A percentile compares a stretch with the other conserved stretches of the same genome.
phyloP scores from a whole-genome alignment of 352 stramenopile genomes.

The Phytophthora constricta region DNA sequence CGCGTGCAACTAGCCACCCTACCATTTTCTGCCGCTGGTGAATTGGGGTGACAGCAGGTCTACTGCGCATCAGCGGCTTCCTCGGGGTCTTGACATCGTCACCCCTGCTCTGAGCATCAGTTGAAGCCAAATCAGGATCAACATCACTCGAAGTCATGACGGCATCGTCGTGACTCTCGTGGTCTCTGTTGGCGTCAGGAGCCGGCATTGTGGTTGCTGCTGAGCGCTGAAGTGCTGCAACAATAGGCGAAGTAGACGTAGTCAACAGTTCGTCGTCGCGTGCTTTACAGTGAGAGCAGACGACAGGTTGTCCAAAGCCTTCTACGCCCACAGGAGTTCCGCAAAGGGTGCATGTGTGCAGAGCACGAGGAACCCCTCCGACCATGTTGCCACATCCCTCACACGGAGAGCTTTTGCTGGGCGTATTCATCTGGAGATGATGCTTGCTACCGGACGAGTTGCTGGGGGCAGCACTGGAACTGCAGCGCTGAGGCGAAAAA shows the following conservation, averaged over 20 bases:
- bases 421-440: not conserved
- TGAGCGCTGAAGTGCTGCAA: not conserved
- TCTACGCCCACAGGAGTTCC: constrained; percentile 5
- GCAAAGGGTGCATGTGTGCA: constrained; percentile 15
- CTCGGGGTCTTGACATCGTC: no score
- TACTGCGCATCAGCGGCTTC: not conserved
- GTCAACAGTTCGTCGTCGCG: no score
- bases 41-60: not conserved
- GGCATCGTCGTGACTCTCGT: no score
- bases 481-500: no score
- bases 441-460: not conserved
- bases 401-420: constrained; percentile 1
- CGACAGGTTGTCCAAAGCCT: constrained; percentile 1
- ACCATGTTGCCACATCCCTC: constrained; percentile 1
- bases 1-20: not conserved
- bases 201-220: not conserved
- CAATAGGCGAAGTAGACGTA: no score
- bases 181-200: no score
- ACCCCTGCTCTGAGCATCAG: no score
- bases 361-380: constrained; percentile 1
- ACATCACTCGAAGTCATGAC: no score
- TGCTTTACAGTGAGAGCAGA: constrained; percentile 6
- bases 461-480: no score
- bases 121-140: no score
- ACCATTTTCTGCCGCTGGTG: constrained; percentile 1